These are phyloP conservation scores for Yamagishiella unicocca DNA, from an alignment of 139 green algal species.

Conservation along the genomic window DNA sequence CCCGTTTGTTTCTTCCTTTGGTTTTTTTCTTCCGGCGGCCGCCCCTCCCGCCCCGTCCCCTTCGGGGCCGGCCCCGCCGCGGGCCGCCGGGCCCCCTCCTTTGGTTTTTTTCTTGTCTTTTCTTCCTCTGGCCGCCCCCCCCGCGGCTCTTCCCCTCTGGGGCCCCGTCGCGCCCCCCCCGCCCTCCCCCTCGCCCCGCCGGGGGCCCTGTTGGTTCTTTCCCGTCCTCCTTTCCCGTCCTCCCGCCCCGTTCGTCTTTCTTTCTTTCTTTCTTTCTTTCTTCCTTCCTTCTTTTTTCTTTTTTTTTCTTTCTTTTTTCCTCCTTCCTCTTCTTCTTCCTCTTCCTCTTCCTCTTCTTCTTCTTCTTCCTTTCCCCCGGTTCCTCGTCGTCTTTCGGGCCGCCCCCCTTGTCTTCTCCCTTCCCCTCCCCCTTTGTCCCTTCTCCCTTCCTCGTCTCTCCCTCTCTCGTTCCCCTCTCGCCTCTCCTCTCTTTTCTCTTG, in stretches of 20 bases:
- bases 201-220: no score
- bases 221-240: no score
- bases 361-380: not conserved
- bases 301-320: not conserved
- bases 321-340: not conserved
- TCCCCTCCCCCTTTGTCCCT: not conserved
- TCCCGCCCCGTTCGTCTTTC: not conserved
- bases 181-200: no score
- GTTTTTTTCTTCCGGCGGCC: no score
- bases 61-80: no score
- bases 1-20: no score
- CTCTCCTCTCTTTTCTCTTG: not conserved
- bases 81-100: no score
- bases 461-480: not conserved
- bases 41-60: no score
- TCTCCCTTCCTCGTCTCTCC: not conserved
- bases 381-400: not conserved
- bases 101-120: no score
- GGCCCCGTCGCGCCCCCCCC: no score
- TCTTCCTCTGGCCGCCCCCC: no score
- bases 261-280: not conserved
- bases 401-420: not conserved
- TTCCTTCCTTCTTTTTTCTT: not conserved
- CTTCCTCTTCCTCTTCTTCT: not conserved
- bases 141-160: no score